phyloP scores from a whole-genome alignment of 345 rosid species.

The Corchorus capsularis region DNA sequence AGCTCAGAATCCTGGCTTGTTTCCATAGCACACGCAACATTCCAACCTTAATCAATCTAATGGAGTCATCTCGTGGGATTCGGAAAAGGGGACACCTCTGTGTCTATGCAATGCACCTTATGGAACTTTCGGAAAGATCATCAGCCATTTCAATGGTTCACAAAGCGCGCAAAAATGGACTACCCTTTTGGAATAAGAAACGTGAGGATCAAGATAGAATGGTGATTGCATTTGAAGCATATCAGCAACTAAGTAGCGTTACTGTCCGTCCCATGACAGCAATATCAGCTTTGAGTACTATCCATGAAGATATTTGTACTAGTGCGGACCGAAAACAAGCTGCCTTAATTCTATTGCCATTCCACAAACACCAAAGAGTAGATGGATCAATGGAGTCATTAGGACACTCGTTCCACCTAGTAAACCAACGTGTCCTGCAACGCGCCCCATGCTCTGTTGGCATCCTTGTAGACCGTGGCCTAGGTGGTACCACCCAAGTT shows the following conservation, averaged over 20 bases:
- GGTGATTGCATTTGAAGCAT: conserved; percentile 69
- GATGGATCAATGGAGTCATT: conserved; percentile 68
- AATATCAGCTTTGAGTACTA: conserved; percentile 54
- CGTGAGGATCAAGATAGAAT: conserved; percentile 46
- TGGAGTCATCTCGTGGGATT: conserved; percentile 69
- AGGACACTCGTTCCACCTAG: conserved; percentile 48
- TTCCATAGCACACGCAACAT: conserved; percentile 56
- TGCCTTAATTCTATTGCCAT: conserved; percentile 60
- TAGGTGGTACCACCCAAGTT: conserved; percentile 70
- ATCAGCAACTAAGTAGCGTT: conserved; percentile 64
- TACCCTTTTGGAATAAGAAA: conserved; percentile 69
- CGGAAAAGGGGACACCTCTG: conserved; percentile 52
- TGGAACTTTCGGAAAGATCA: conserved; percentile 80
- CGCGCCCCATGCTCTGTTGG: conserved; percentile 75
- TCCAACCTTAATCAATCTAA: conserved; percentile 59
- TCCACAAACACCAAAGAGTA: conserved; percentile 63
- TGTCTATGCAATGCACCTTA: conserved; percentile 70
- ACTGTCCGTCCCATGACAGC: conserved; percentile 80
- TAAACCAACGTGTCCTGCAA: conserved; percentile 48
- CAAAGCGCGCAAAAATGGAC: conserved; percentile 66
- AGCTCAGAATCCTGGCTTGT: conserved; percentile 52
- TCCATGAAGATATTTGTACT: conserved; percentile 66
- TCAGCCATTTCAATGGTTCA: conserved; percentile 81
- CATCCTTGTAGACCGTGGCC: conserved; percentile 72
- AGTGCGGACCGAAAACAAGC: conserved; percentile 62